Base-by-base conservation (phyloP, 2,329 filamentous ascomycete species). In the Curvularia verruculosa region DNA sequence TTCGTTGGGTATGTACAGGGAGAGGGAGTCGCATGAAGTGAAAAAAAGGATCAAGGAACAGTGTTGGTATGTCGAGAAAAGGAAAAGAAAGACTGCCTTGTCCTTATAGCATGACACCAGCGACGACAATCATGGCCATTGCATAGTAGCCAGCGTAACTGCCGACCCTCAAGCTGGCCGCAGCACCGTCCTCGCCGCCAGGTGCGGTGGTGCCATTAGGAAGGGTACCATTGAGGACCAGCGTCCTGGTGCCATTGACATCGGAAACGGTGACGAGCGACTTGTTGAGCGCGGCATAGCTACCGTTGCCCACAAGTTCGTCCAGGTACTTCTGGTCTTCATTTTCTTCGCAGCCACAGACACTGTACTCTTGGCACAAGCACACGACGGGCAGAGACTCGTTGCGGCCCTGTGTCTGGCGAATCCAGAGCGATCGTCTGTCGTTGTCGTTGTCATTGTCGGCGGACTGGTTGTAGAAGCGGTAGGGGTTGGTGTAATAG, bases 171-270 rank as follows among this genome's bases (percentile, higher is more conserved):
- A 70, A 31, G n/a, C 57, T 48, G n/a, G 65, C 46, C 3, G 64
- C 66, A 3, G 60, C 68, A 23, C 66, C 29, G 15, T 31, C 66
- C 21, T 67, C 66, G 36, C 70, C 70, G 19, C 77, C 77, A 9
- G 77, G 68, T 2, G 78, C 75, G 1, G 77, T 79, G 0, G 80
- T 82, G 2, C 75, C 80, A 64, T 89, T 89, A 28, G 87, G 84
- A 3, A 94, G 78, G 0, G 88, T 90, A n/a, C 91, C 91, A 72
- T 92, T 92, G 71, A 94, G 78, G 28, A 90, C 79, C 36, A 95
- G 83, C 1, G 85, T 88, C 3, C 71, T 70, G 1, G 83, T 88
- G 48, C 86, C 86, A 54, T 90, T 87, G 59, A 89, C 82, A 51
- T 81, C 77, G 2, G 83, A 84, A 1, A 93, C 83, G 12, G 80